Conservation (phyloP, 176 grass and related monocot species). For the Chrysopogon serrulatus region DNA sequence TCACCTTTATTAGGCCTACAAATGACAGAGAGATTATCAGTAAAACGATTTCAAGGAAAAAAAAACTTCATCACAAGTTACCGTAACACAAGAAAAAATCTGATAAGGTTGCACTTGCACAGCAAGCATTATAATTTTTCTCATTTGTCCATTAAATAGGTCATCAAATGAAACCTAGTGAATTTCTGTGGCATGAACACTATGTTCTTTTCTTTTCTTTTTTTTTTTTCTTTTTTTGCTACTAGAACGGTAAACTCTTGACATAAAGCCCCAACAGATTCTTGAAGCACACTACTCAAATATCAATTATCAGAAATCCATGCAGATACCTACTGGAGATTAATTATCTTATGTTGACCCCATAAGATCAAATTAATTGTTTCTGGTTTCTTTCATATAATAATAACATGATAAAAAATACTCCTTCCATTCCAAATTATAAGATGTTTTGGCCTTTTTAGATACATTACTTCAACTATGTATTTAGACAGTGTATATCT, state of each 20-base stretch:
- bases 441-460: not conserved
- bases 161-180: not conserved
- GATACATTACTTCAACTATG: not conserved
- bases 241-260: not conserved
- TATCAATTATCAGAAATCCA: not conserved
- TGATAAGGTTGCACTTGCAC: not conserved
- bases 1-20: conserved; percentile 69
- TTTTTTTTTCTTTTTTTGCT: not conserved
- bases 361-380: not conserved
- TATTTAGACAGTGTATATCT: not conserved
- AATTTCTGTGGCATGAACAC: conserved; percentile 1
- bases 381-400: not conserved
- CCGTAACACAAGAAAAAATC: not conserved
- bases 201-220: too few species aligned
- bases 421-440: not conserved
- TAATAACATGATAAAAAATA: not conserved
- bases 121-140: not conserved
- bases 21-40: conserved; percentile 1
- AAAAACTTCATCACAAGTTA: not conserved
- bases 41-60: not conserved
- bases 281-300: not conserved
- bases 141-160: not conserved
- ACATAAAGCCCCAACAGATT: not conserved
- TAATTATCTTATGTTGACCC: not conserved
- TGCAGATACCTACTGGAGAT: not conserved